Percentiles rank a stretch among this genome's conserved stretches.
These are phyloP conservation scores for Yamadazyma endophytica DNA, from an alignment of 805 yeast genomes.

Conservation along the genomic window DNA sequence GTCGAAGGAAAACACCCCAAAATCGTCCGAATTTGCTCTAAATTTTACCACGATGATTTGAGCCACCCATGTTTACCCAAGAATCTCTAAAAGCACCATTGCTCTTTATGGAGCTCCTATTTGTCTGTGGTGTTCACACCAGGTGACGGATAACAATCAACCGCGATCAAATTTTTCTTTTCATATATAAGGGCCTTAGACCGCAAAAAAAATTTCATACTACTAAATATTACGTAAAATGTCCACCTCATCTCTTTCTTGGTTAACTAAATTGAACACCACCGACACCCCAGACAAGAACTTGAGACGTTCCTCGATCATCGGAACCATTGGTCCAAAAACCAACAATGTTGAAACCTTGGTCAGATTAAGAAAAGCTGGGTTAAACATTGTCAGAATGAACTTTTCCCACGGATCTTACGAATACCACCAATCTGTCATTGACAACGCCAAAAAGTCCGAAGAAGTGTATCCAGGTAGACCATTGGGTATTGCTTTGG, in stretches of 20 bases:
- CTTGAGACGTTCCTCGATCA: conserved; percentile 91
- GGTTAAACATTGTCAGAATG: conserved; percentile 97
- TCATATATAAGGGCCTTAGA: neutral
- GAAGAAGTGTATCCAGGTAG: conserved; percentile 89
- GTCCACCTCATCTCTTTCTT: conserved; percentile 55
- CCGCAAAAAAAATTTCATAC: neutral
- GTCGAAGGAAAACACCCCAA: too few relatives aligned
- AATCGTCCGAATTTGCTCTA: too few relatives aligned
- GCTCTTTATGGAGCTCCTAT: too few relatives aligned
- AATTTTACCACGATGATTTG: too few relatives aligned
- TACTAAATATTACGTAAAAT: conserved; percentile 13
- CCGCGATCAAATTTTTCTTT: conserved; percentile 6
- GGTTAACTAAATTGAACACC: conserved; percentile 80
- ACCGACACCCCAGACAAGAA: conserved; percentile 70
- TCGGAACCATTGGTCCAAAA: conserved; percentile 98
- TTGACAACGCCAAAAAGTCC: conserved; percentile 94
- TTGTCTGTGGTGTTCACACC: too few relatives aligned
- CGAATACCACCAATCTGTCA: conserved; percentile 95
- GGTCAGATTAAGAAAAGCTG: conserved; percentile 90
- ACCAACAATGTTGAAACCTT: conserved; percentile 85
- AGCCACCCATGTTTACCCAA: too few relatives aligned
- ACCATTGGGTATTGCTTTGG: conserved; percentile 97
- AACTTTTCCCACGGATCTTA: conserved; percentile 98
- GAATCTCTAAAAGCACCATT: too few relatives aligned
- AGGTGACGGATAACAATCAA: conserved; percentile 12